phyloP scores from a whole-genome alignment of 2,329 filamentous ascomycete genomes.

The Penicillium digitatum region DNA sequence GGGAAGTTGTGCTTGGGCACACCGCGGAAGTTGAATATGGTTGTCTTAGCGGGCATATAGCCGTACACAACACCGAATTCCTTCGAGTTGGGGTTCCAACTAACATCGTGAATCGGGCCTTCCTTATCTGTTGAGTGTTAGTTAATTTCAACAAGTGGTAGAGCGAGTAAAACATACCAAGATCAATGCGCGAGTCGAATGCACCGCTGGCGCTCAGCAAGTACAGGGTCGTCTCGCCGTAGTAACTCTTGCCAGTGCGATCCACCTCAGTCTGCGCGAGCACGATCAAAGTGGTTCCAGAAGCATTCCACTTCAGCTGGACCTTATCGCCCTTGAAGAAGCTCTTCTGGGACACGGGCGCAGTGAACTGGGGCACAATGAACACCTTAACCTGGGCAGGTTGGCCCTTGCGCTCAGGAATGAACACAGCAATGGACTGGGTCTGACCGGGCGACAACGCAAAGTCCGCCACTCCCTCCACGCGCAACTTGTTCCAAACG shows the following conservation, averaged over 20 bases:
- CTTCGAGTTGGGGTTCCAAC: slow-evolving; percentile 97
- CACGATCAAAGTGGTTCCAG: slow-evolving; percentile 87
- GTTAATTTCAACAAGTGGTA: not conserved
- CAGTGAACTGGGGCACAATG: slow-evolving; percentile 80
- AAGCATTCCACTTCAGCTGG: slow-evolving; percentile 94
- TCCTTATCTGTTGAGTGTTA: slow-evolving; percentile 67
- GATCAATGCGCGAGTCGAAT: slow-evolving; percentile 84
- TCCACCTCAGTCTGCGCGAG: slow-evolving; percentile 97
- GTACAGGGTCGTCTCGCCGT: slow-evolving; percentile 96
- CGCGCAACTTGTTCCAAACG: slow-evolving; percentile 92
- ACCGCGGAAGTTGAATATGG: slow-evolving; percentile 90
- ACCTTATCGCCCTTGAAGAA: slow-evolving; percentile 99
- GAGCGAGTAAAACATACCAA: slow-evolving; percentile 48
- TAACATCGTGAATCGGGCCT: slow-evolving; percentile 93
- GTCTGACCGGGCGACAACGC: slow-evolving; percentile 83
- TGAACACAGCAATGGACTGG: slow-evolving; percentile 88
- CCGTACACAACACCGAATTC: slow-evolving; percentile 98
- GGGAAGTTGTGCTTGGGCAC: slow-evolving; percentile 80
- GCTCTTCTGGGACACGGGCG: slow-evolving; percentile 89
- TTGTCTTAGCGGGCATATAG: slow-evolving; percentile 98
- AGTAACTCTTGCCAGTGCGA: slow-evolving; percentile 98
- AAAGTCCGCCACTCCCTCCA: slow-evolving; percentile 87
- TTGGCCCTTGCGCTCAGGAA: slow-evolving; percentile 94
- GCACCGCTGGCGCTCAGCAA: slow-evolving; percentile 85
- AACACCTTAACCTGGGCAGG: slow-evolving; percentile 92